Percentiles rank a stretch among this genome's conserved stretches.
Evolutionary conservation across 768 basidiomycete species (phyloP).

Genomic region (Pilatotrama ljubarskyi): DNA sequence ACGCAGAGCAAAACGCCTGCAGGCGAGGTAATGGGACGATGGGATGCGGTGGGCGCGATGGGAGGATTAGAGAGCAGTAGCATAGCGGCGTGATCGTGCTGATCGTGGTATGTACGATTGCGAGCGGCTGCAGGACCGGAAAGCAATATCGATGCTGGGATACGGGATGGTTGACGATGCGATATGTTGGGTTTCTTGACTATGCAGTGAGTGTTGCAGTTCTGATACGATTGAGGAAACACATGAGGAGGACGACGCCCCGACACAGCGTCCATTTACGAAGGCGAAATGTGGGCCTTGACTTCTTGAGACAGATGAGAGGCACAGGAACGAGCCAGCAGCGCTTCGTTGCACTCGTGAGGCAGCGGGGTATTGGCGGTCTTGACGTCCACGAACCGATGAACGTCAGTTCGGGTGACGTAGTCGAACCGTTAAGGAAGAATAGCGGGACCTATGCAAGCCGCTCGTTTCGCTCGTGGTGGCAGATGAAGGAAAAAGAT

Average conservation of each 20-base stretch:
- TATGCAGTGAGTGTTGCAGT: background rate
- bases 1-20: no score
- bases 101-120: conserved; percentile 16
- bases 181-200: conserved; percentile 2
- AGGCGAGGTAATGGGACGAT: no score
- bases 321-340: background rate
- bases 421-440: no score
- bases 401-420: no score
- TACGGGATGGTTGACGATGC: background rate
- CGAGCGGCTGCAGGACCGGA: conserved; percentile 10
- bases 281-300: conserved; percentile 24
- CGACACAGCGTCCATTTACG: conserved; percentile 2
- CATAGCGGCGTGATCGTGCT: background rate
- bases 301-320: conserved; percentile 12
- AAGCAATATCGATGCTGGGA: conserved; percentile 15
- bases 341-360: background rate
- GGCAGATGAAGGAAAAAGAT: background rate
- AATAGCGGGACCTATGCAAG: no score
- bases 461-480: background rate
- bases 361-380: background rate
- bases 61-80: conserved; percentile 9
- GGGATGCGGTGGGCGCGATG: background rate
- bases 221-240: background rate
- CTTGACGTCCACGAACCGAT: no score
- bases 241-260: background rate